Evolutionary conservation across 208 protist genomes (phyloP), one percentile per base, ranked within the genome.

Genomic region (Trypanosoma rangeli): DNA sequence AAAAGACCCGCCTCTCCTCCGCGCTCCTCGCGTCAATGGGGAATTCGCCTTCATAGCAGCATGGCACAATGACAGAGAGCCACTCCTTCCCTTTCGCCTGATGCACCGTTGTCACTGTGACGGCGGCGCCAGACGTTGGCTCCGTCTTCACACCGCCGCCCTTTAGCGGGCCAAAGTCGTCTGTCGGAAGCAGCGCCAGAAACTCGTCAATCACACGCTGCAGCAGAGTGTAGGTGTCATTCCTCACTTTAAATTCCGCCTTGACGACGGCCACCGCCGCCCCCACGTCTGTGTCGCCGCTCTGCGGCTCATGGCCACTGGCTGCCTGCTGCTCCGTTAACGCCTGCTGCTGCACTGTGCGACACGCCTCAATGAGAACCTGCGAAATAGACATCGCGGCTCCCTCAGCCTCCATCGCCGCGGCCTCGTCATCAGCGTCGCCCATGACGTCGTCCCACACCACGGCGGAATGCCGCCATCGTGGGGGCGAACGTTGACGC

Each of bases 11-110:
- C 35, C 78, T 63, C 71, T 96, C 91, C 61, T 96, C 91, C 0
- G 78, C 66, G n/a, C 58, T 76, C 1, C 64, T 31, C n/a, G 79
- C 26, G 39, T 82, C 64, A 65, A 78, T 82, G 5, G 91, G 91
- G 64, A 86, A 94, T 67, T 92, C 86, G 2, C 88, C 88, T 9
- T 82, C 78, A 69, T 85, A 86, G 75, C 91, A 96, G 31, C 80
- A 80, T 0, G 88, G 81, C 13, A 96, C 37, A 55, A 96, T 78
- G 48, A 94, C 91, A 28, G 76, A 76, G 0, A 88, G 88, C 91
- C 91, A 96, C 80, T 96, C 91, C 70, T 93, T 85, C 24, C 91
- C 91, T 67, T 96, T 96, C 39, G 91, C 86, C 31, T 82, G 70
- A 76, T 96, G 91, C 52, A 93, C 91, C 28, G 91, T 96, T 24